Evolutionary conservation across 129 eudicot genomes (phyloP).

Genomic region (Gnaphalium uliginosum): DNA sequence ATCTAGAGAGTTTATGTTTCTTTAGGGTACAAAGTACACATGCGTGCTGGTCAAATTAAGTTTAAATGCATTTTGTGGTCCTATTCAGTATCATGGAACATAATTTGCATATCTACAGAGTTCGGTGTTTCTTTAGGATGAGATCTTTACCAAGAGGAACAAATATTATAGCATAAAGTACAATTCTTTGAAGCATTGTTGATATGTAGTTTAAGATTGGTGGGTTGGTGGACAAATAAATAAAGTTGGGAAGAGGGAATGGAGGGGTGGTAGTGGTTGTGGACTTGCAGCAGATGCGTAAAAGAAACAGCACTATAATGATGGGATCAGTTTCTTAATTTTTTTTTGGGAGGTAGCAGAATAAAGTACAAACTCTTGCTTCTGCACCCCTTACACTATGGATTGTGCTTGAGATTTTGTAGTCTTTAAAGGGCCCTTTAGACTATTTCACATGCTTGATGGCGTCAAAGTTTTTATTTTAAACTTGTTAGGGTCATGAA

Average conservation of each 20-base stretch:
- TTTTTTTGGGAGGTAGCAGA: constrained; percentile 14
- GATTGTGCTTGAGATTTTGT: constrained; percentile 30
- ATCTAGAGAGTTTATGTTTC: constrained; percentile 3
- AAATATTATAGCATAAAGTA: not conserved
- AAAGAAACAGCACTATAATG: constrained; percentile 26
- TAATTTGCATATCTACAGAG: not conserved
- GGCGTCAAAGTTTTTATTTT: not conserved
- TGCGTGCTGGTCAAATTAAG: not conserved
- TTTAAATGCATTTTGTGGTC: constrained; percentile 15
- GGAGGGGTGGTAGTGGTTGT: constrained; percentile 23
- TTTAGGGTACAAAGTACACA: constrained; percentile 12
- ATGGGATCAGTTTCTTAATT: constrained; percentile 10
- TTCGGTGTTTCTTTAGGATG: not conserved
- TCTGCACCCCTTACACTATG: constrained; percentile 23
- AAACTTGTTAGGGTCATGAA: not conserved
- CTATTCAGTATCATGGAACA: constrained; percentile 9
- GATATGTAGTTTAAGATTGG: constrained; percentile 14
- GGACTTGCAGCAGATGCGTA: not conserved
- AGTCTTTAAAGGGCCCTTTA: constrained; percentile 28
- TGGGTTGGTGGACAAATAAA: constrained; percentile 19
- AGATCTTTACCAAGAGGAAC: constrained; percentile 4
- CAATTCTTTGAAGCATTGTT: constrained; percentile 14
- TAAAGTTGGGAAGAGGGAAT: constrained; percentile 14
- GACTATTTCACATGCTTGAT: constrained; percentile 14
- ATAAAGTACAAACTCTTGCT: constrained; percentile 28